A percentile compares a stretch with the other conserved stretches of the same genome.
phyloP scores from a whole-genome alignment of 805 yeast species.

The Metschnikowia shivogae region DNA sequence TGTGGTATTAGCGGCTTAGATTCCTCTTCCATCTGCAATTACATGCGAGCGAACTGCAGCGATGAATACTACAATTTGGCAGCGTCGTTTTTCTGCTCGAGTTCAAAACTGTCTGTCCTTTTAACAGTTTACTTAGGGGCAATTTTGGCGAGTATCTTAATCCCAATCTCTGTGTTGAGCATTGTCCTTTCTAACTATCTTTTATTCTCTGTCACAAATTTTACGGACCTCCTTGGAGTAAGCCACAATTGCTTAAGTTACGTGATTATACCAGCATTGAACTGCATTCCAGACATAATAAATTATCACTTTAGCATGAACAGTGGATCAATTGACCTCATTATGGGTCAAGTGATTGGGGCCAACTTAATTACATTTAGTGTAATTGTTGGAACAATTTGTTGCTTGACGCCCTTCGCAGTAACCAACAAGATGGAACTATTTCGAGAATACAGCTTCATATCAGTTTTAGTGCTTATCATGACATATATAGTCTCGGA shows the following conservation, averaged over 20 bases:
- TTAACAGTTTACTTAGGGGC: slow-evolving; percentile 1
- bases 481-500: slow-evolving; percentile 31
- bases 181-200: slow-evolving; percentile 33
- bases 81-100: slow-evolving; percentile 26
- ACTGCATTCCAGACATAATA: slow-evolving; percentile 36
- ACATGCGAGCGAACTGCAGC: slow-evolving; percentile 21
- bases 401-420: slow-evolving; percentile 21
- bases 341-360: slow-evolving; percentile 38
- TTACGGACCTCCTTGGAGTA: slow-evolving; percentile 22
- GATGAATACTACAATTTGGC: slow-evolving; percentile 26
- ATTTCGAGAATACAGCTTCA: slow-evolving; percentile 28
- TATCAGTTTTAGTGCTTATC: slow-evolving; percentile 23
- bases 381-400: slow-evolving; percentile 32
- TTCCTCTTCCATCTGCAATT: slow-evolving; percentile 14
- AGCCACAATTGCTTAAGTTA: slow-evolving; percentile 30
- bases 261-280: slow-evolving; percentile 33
- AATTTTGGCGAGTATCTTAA: background rate
- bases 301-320: slow-evolving; percentile 30
- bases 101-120: slow-evolving; percentile 13
- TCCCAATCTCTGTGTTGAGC: slow-evolving; percentile 25
- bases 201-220: slow-evolving; percentile 26
- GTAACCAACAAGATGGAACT: slow-evolving; percentile 18
- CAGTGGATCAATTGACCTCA: slow-evolving; percentile 28
- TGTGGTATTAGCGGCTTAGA: background rate
- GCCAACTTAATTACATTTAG: slow-evolving; percentile 31